These are phyloP conservation scores for Coprinopsis strossmayeri DNA, from an alignment of 768 basidiomycete genomes.

Conservation along the genomic window DNA sequence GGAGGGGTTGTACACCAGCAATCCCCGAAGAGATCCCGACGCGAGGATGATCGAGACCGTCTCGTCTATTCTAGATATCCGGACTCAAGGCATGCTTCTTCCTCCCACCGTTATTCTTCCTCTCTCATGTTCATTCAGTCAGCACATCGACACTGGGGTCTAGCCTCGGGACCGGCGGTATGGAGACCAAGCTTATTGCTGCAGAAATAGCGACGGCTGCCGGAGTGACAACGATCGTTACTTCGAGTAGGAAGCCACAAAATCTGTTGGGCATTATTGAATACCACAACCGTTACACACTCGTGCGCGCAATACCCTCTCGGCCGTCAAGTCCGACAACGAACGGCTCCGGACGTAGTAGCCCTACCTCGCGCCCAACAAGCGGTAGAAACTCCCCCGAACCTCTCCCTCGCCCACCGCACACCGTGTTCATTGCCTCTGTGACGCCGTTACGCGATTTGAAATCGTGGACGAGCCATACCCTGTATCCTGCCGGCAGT, in stretches of 20 bases:
- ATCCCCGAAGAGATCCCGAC: conserved; percentile 83
- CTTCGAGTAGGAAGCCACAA: conserved; percentile 72
- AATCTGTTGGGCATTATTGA: conserved; percentile 79
- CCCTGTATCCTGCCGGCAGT: conserved; percentile 81
- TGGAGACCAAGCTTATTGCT: conserved; percentile 99
- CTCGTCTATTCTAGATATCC: conserved; percentile 73
- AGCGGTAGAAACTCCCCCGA: conserved; percentile 18
- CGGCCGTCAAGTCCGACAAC: background rate
- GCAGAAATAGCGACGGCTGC: conserved; percentile 96
- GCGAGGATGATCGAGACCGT: conserved; percentile 82
- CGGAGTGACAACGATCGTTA: conserved; percentile 88
- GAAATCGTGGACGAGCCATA: conserved; percentile 97
- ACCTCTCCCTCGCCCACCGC: conserved; percentile 52
- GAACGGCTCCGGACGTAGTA: conserved; percentile 3
- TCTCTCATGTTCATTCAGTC: conserved; percentile 41
- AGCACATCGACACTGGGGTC: conserved; percentile 91
- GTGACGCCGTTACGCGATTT: conserved; percentile 71
- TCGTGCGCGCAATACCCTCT: conserved; percentile 11
- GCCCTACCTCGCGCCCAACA: background rate
- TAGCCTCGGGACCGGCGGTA: conserved; percentile 92
- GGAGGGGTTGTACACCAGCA: conserved; percentile 90
- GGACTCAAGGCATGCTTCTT: conserved; percentile 59
- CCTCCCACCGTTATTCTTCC: background rate
- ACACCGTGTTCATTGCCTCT: conserved; percentile 84
- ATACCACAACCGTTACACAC: conserved; percentile 45